These are phyloP conservation scores for Suhomyces coccinellae DNA, from an alignment of 1,139 yeast genomes.

Conservation along the genomic window DNA sequence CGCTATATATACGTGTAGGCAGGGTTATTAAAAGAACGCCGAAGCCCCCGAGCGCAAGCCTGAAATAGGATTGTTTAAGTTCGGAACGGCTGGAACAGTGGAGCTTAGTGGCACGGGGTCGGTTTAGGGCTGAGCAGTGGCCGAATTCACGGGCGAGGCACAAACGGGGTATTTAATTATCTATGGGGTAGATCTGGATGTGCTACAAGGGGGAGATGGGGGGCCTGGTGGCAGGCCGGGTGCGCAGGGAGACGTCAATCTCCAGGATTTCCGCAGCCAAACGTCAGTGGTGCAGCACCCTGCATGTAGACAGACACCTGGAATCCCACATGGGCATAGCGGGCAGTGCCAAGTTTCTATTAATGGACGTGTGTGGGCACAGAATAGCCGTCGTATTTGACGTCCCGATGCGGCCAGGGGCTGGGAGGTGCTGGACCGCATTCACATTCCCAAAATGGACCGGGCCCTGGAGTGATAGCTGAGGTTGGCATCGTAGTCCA, in stretches of 20 bases:
- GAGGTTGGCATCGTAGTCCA: slow-evolving; percentile 41
- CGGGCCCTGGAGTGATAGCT: slow-evolving; percentile 26
- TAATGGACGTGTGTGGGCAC: too few relatives aligned
- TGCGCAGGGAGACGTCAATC: background rate
- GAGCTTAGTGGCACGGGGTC: background rate
- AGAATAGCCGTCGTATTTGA: background rate
- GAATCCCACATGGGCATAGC: background rate
- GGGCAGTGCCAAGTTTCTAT: too few relatives aligned
- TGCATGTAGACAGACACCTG: background rate
- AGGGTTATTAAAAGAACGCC: background rate
- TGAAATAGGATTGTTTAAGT: background rate
- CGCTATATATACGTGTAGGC: slow-evolving; percentile 1
- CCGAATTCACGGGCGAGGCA: background rate
- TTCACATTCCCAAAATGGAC: slow-evolving; percentile 5
- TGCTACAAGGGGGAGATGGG: background rate
- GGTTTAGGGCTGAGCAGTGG: background rate
- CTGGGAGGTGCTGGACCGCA: background rate
- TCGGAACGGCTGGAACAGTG: slow-evolving; percentile 4
- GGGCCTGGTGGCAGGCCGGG: background rate
- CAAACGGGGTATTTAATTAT: background rate
- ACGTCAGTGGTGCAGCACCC: background rate
- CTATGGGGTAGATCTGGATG: too few relatives aligned
- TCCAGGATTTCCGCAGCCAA: background rate
- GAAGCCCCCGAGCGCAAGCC: slow-evolving; percentile 1
- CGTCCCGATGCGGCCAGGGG: background rate